These are phyloP conservation scores for Sextonia rubra DNA, from an alignment of 164 flowering plant genomes.

Conservation along the genomic window DNA sequence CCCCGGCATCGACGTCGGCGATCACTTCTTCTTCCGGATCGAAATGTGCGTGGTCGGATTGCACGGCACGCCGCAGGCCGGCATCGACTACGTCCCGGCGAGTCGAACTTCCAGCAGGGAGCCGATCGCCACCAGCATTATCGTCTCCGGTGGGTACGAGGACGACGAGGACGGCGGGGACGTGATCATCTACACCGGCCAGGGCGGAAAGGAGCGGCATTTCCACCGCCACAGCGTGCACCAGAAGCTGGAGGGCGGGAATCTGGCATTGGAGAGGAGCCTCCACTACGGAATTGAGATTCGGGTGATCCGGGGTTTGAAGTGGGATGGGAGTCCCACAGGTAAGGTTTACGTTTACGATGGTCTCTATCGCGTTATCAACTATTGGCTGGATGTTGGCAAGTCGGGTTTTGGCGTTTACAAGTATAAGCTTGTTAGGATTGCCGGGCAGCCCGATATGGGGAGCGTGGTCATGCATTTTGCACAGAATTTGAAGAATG, in stretches of 20 bases:
- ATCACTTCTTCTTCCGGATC: slow-evolving; percentile 67
- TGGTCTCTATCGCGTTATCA: slow-evolving; percentile 66
- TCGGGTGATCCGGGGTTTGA: slow-evolving; percentile 79
- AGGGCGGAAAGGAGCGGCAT: slow-evolving; percentile 65
- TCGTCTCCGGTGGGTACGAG: slow-evolving; percentile 91
- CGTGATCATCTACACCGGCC: slow-evolving; percentile 71
- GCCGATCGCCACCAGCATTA: slow-evolving; percentile 81
- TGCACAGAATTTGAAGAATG: slow-evolving; percentile 44
- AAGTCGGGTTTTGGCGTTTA: slow-evolving; percentile 88
- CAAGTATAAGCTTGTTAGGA: slow-evolving; percentile 69
- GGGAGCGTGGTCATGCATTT: slow-evolving; percentile 61
- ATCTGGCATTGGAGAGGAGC: slow-evolving; percentile 80
- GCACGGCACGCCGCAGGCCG: slow-evolving; percentile 55
- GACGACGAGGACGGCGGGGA: slow-evolving; percentile 82
- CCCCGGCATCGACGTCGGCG: slow-evolving; percentile 78
- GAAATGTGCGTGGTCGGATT: slow-evolving; percentile 79
- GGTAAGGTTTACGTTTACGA: slow-evolving; percentile 81
- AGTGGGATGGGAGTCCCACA: slow-evolving; percentile 38
- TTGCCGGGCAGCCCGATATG: slow-evolving; percentile 73
- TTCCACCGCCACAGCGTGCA: slow-evolving; percentile 37
- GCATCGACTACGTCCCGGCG: slow-evolving; percentile 45
- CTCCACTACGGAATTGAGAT: slow-evolving; percentile 76
- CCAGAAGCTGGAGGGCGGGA: slow-evolving; percentile 83
- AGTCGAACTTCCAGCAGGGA: slow-evolving; percentile 37
- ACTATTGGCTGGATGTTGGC: slow-evolving; percentile 80